Evolutionary conservation across 1,139 yeast species (phyloP), one percentile per base, ranked within the genome.

Genomic region (Yamadazyma dushanensis): DNA sequence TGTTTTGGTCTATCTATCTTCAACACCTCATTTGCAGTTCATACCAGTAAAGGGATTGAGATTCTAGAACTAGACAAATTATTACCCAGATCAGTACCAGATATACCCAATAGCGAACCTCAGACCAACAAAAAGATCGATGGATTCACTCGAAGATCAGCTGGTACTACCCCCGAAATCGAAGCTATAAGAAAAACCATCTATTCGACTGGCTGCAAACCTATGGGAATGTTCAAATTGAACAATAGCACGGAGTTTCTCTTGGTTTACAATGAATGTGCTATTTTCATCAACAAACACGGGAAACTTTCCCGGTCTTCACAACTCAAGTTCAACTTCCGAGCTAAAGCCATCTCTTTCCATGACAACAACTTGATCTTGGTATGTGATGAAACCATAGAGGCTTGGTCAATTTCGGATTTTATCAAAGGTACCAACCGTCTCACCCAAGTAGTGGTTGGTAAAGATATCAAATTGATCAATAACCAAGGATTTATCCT

Each of bases 241-340:
- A 57, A 70, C 15, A 77, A 77, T 29, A 70, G 74, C 36, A 57
- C 66, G 26, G 77, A 74, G 34, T 77, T 81, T 38, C 56, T 87
- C 6, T 60, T 86, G 34, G 84, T 85, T 26, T 88, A 85, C 59
- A 83, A 76, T 41, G 82, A 82, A 39, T 80, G 83, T 53, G 92
- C 88, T 2, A 65, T 88, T 3, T 82, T 81, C 45, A 73, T 83
- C 40, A 83, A 84, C 55, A 76, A 77, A 40, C 70, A 71, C 34
- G 95, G 95, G 2, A 73, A 73, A 41, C 61, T 85, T 29, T 72
- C 80, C 6, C 64, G 85, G 20, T 70, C 68, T 14, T 68, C 78
- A 24, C 69, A 80, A 24, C 63, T 87, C 18, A 73, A 76, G 36
- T 80, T 84, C 53, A 80, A 80, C 38, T 81, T 83, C 53, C 72